Evolutionary conservation across 1,284 basidiomycete species (phyloP), one percentile per base, ranked within the genome.

Genomic region (Baeospora myosura): DNA sequence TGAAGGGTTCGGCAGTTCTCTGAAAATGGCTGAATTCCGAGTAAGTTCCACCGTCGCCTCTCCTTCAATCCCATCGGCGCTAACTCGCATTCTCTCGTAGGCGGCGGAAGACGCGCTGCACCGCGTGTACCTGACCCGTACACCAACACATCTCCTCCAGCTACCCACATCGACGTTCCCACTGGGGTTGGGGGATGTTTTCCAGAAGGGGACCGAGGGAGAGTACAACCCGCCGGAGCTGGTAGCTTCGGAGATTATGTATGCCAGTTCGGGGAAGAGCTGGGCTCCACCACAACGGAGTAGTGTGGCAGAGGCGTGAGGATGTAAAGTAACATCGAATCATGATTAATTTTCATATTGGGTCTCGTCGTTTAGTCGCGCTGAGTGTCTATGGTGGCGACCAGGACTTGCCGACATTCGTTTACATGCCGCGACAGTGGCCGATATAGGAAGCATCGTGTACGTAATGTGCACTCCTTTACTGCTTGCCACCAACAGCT

Each of bases 21-120:
- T 97, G 44, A 81, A 79, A 58, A 98, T 98, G 95, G 94, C 93
- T 12, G 91, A 98, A 64, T 96, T 81, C 65, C 72, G 96, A 45
- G 93, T 91, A 58, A 49, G 78, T 64, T 14, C 24, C 29, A 21
- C 24, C 33, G 39, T 8, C 40, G 12, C 21, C 18, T 11, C 38
- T 18, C 25, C 24, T 11, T 33, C 31, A 4, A 20, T 36, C 45
- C 45, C 16, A 11, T 24, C 25, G 3, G 11, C 18, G 4, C 36
- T 43, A 12, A 38, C n/a, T 35, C 34, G 16, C 32, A 18, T 20
- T 21, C n/a, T 41, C 40, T 26, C 22, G 25, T 50, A 88, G 83
- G 88, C 89, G 16, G 88, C 89, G 3, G 88, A 92, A 60, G 86
- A 92, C 57, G 77, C 89, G 0, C 68, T 93, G 21, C 78, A 85